phyloP scores from a whole-genome alignment of 495 filamentous ascomycete species.

The Neurospora discreta region DNA sequence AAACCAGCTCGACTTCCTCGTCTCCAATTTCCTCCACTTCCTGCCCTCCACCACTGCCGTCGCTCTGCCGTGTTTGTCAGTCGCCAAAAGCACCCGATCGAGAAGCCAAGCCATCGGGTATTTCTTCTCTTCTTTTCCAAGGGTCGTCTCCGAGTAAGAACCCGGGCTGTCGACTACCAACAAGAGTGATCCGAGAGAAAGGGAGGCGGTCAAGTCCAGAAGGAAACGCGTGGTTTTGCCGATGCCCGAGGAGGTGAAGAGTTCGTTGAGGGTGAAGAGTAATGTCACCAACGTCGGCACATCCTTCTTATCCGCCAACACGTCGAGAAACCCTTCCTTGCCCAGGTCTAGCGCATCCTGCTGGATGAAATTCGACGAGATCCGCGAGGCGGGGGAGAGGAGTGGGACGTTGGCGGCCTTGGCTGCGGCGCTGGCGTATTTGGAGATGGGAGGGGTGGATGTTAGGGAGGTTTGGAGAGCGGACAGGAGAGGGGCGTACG shows the following conservation, averaged over 20 bases:
- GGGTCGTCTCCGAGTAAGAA: slow-evolving; percentile 68
- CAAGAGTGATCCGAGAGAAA: slow-evolving; percentile 51
- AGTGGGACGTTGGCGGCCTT: slow-evolving; percentile 34
- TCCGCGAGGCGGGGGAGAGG: slow-evolving; percentile 15
- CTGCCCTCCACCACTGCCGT: slow-evolving; percentile 18
- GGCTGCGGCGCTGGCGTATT: slow-evolving; percentile 44
- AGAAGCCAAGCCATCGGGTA: slow-evolving; percentile 94
- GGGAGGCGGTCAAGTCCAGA: slow-evolving; percentile 44
- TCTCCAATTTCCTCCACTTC: slow-evolving; percentile 60
- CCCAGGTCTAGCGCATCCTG: slow-evolving; percentile 50
- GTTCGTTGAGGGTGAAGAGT: slow-evolving; percentile 94
- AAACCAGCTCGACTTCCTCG: slow-evolving; percentile 78
- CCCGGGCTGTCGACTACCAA: slow-evolving; percentile 90
- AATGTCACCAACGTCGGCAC: slow-evolving; percentile 54
- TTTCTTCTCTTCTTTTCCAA: slow-evolving; percentile 50
- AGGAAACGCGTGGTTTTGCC: slow-evolving; percentile 65
- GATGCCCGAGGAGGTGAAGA: slow-evolving; percentile 65
- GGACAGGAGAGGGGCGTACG: slow-evolving; percentile 54
- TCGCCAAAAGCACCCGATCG: slow-evolving; percentile 59
- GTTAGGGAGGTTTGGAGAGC: slow-evolving; percentile 39
- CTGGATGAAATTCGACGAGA: slow-evolving; percentile 44
- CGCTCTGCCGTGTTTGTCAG: slow-evolving; percentile 2
- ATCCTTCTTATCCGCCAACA: slow-evolving; percentile 17
- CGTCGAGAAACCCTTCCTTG: slow-evolving; percentile 25
- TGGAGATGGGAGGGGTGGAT: slow-evolving; percentile 36